Evolutionary conservation across 805 yeast genomes (phyloP), one percentile per base, ranked within the genome.

Genomic region (Candida tibetensis): DNA sequence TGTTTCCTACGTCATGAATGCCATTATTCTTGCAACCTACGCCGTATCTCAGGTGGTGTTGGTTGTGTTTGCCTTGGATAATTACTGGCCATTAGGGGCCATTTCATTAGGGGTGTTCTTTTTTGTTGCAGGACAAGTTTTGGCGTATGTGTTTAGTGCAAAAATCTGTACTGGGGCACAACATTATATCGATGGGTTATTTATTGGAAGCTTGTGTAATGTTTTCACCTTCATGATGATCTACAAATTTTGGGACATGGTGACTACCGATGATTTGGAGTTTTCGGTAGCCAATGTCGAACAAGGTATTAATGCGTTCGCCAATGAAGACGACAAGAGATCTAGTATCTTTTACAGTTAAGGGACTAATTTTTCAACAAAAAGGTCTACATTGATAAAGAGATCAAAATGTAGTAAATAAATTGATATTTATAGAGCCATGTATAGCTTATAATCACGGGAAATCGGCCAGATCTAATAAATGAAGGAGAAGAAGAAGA

Each of bases 211-310:
- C 17, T 52, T 88, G 25, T 77, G 95, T 55, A 87, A 87, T 56
- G 57, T 88, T 34, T 84, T 88, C 52, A 75, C 95, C 3, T 66
- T 85, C 39, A 89, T 93, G 95, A 91, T 93, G 98, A 72, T 91
- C 36, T 91, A 89, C 70, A 90, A 93, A 64, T 87, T 81, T 50
- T 91, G 98, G 96, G 97, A 90, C 55, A 88, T 90, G 76, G 82
- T 91, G 36, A 93, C 98, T 9, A 80, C 82, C 40, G 98, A 91
- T 53, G 98, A 93, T 59, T 79, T 91, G 51, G 99, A 91, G 64
- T 93, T 91, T 61, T 79, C 88, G 34, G 93, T 87, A 36, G 72
- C 73, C 10, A 62, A 55, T 28, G 67, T 62, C 12, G 73, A 68
- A 43, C 65, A 62, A 23, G 68, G 67, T 4, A 62, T 66, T 17